phyloP scores from a whole-genome alignment of 352 stramenopile species.

The Saprolegnia diclina region DNA sequence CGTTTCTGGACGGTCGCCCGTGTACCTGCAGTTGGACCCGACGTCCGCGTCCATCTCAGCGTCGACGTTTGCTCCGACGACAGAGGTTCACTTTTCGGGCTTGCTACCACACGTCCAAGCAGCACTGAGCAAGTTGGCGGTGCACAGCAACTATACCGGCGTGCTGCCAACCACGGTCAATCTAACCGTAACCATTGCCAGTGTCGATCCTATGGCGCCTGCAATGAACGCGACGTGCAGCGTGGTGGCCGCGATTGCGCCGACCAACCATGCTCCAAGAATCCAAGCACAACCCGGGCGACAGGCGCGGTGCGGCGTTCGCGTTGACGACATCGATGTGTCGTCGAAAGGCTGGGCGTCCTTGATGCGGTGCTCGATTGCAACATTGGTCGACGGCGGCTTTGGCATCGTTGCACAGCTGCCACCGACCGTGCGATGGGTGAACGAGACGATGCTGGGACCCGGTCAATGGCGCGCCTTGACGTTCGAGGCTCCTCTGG shows the following conservation, averaged over 20 bases:
- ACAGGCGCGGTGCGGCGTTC: neutral
- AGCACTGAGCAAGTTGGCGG: neutral
- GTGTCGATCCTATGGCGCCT: too few relatives aligned
- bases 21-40: conserved; percentile 1
- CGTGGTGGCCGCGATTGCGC: neutral
- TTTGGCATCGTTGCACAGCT: neutral
- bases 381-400: neutral
- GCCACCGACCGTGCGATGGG: neutral
- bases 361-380: neutral
- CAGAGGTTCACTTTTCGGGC: neutral
- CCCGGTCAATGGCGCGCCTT: neutral
- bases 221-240: neutral
- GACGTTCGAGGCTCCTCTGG: neutral
- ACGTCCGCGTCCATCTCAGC: neutral
- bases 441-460: neutral
- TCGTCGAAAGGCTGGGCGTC: neutral
- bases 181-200: too few relatives aligned
- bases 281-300: neutral
- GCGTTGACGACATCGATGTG: neutral
- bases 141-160: too few relatives aligned
- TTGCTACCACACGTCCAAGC: neutral
- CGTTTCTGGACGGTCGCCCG: neutral
- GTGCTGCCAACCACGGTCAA: too few relatives aligned
- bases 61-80: neutral
- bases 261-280: neutral